Base-by-base conservation (phyloP, 2,329 filamentous ascomycete genomes). In the Chaetomiaceae sp. region DNA sequence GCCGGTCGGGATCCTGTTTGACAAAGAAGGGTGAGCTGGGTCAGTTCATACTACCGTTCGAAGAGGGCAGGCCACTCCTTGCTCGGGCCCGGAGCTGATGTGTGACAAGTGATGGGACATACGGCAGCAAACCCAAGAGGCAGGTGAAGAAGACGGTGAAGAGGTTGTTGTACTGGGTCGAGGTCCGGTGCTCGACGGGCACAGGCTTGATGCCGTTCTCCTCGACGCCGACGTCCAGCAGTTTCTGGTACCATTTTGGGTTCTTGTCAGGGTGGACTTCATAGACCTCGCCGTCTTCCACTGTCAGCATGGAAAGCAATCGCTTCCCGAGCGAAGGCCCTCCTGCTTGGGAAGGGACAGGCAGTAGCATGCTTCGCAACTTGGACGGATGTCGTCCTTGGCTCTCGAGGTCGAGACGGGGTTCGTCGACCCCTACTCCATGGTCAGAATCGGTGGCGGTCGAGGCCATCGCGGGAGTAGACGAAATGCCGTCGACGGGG, bases 141-240 rank as follows among this genome's bases (percentile, higher is more conserved):
- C 79, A 73, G 17, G 76, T 79, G 60, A 82, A 80, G 70, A 81
- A 82, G 20, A 83, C 68, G 3, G 78, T 81, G 60, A 83, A 83
- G 40, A 83, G 69, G 54, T 79, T 77, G 63, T 70, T 70, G 56
- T 77, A 77, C 31, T 71, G 68, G 8, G 69, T 79, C 54, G 77
- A 72, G 1, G 72, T 81, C 37, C 80, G 70, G 54, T 78, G 68
- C 48, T 79, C 73, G 19, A 73, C 54, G 1, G 78, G 75, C 19
- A 84, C 76, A 1, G 81, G 81, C 50, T 71, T 72, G 58, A 81
- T 72, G 4, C 81, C 81, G 53, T 76, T 75, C 53, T 75, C 70
- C 56, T 79, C 76, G 13, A 79, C 66, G 7, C 75, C 76, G 8
- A 65, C 67, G 31, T 73, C 69, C 17, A 75, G 59, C 16, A 75